Base-by-base conservation (phyloP, 2,329 filamentous ascomycete species). In the Hirsutella thompsonii region DNA sequence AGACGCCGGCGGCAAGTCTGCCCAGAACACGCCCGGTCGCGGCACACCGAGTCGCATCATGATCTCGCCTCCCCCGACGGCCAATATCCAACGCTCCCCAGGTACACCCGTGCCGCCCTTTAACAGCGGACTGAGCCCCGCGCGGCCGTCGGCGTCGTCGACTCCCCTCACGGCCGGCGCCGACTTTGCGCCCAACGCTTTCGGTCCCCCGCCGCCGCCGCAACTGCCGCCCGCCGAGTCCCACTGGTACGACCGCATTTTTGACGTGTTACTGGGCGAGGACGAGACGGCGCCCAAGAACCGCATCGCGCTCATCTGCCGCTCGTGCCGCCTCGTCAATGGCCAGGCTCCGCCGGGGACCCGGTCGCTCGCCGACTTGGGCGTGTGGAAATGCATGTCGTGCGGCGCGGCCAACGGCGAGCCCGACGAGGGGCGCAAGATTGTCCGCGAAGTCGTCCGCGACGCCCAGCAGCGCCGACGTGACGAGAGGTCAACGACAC, bases 221-320 rank as follows among this genome's bases (percentile, higher is more conserved):
- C 43, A 40, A 23, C 49, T 35, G 42, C 46, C 33, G 44, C 49
- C 42, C 16, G 46, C 55, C 8, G 68, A 69, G 43, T 58, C 78
- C 14, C 80, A 83, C 55, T 98, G 92, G 92, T 98, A 96, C 61
- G 92, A 98, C 58, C 79, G 90, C 42, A 79, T 98, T 40, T 69
- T 98, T 43, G 92, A 98, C 54, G 76, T 94, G 0, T 76, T 98
- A 20, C 73, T 98, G 0, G 92, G 92, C 38, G 92, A 98, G 55
- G 92, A 98, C 54, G 92, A 98, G 62, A 93, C 85, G 4, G 79
- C 84, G 11, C 77, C 90, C 2, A 93, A 88, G 66, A 96, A 96
- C 60, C 79, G 92, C 16, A 77, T 94, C 44, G 90, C 80, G 8
- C 68, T 98, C 47, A 86, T 98, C 42, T 98, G 92, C 62, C 61